phyloP scores from a whole-genome alignment of 2,329 filamentous ascomycete species.

The Cladophialophora exuberans region DNA sequence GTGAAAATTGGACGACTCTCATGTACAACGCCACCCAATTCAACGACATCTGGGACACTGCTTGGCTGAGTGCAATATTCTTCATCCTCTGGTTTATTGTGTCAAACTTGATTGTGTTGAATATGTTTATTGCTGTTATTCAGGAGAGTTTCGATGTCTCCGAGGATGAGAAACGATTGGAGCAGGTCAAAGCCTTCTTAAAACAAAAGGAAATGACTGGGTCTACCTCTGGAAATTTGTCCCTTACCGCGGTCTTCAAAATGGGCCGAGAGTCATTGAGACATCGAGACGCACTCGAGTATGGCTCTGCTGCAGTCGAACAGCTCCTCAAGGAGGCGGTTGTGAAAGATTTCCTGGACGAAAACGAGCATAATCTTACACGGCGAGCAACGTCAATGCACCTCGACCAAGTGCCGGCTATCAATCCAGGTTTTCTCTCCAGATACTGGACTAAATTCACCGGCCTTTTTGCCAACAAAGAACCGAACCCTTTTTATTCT shows the following conservation, averaged over 20 bases:
- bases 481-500: conserved; percentile 95
- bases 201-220: conserved; percentile 83
- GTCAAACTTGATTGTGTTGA: conserved; percentile 91
- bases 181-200: conserved; percentile 93
- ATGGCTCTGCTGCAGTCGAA: conserved; percentile 87
- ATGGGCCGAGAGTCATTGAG: conserved; percentile 63
- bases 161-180: conserved; percentile 94
- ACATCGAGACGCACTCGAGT: conserved; percentile 81
- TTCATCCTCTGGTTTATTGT: conserved; percentile 95
- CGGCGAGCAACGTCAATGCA: conserved; percentile 36
- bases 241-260: conserved; percentile 72
- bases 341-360: conserved; percentile 90
- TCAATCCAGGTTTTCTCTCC: conserved; percentile 63
- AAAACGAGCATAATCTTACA: conserved; percentile 52
- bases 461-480: conserved; percentile 62
- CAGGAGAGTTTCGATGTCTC: conserved; percentile 99
- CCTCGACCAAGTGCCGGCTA: conserved; percentile 45
- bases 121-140: conserved; percentile 99
- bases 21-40: conserved; percentile 79
- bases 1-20: conserved; percentile 91
- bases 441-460: conserved; percentile 65
- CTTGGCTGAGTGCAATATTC: conserved; percentile 91
- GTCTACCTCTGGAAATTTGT: conserved; percentile 68
- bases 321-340: conserved; percentile 97
- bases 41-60: conserved; percentile 67